Evolutionary conservation across 257 asterid species (phyloP), one percentile per base, ranked within the genome.

Genomic region (Nicotiana sylvestris): DNA sequence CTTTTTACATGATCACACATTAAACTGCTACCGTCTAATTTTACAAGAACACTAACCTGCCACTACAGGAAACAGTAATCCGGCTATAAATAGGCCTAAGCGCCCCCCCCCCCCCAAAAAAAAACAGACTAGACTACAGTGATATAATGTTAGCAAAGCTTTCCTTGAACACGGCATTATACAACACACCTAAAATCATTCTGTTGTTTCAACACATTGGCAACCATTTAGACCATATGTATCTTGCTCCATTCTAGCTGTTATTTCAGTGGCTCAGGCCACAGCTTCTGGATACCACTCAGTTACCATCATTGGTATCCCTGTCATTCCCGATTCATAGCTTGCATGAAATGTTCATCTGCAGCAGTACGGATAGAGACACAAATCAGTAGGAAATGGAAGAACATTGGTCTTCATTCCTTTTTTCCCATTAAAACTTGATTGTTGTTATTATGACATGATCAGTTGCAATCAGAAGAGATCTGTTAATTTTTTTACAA

Each of bases 281-380:
- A 76, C 66, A 25, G 49, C 58, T 82, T 76, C 74, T 56, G 57
- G 58, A 21, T 55, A 78, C 78, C 78, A 57, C 55, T 18, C 88
- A 65, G 68, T 81, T 70, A 49, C 82, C 82, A 66, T 56, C 25
- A 37, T 82, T 33, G 27, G 25, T 13, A 74, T 27, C 81, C 67
- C 32, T 62, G 82, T 90, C 85, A 91, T 88, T 91, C 94, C 87
- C 89, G 80, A 80, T 85, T 90, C 93, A 91, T 84, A 66, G 92
- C 86, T 89, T 91, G 95, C 62, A 74, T 74, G 25, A 74, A 74
- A 74, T 74, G 80, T 49, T 74, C 80, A 74, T 74, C 80, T 74
- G 80, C 62, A 74, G 80, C 62, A 74, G 57, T 53, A 53, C 11
- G 3, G 49, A 43, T 9, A 43, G 43, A 49, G 25, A 74, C 43